Conservation (phyloP, 306 rosid genomes). For the Castanea sativa region DNA sequence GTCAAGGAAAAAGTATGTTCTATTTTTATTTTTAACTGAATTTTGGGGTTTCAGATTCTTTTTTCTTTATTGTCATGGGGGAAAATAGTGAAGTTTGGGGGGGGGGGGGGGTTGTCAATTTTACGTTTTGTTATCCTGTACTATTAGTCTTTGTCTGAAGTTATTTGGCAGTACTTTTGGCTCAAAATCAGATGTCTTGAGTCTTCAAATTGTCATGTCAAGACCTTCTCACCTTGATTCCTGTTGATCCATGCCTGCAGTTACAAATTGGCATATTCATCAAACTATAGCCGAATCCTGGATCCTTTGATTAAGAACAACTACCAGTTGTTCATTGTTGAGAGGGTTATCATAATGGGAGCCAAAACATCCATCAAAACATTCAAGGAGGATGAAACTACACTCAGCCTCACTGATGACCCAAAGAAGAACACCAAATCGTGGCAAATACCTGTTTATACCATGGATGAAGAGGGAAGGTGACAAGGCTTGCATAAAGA, state of each 20-base stretch:
- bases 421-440: constrained; percentile 85
- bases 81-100: too few species aligned
- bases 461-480: constrained; percentile 52
- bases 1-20: neutral
- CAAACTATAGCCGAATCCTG: constrained; percentile 68
- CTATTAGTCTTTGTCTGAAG: too few species aligned
- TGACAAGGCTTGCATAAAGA: constrained; percentile 18
- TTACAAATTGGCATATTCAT: constrained; percentile 75
- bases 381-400: constrained; percentile 71
- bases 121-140: too few species aligned
- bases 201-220: neutral
- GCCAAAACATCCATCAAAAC: constrained; percentile 83
- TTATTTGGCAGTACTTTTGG: neutral
- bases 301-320: constrained; percentile 71
- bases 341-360: constrained; percentile 75
- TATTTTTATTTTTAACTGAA: neutral
- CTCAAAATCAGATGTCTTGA: neutral
- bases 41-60: too few species aligned
- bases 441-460: constrained; percentile 86
- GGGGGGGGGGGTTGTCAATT: too few species aligned
- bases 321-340: constrained; percentile 85
- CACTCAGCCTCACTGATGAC: constrained; percentile 82
- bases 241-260: constrained; percentile 46
- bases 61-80: too few species aligned
- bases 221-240: constrained; percentile 8